Base-by-base conservation (phyloP, 1,284 basidiomycete species). In the Volvariella volvacea region DNA sequence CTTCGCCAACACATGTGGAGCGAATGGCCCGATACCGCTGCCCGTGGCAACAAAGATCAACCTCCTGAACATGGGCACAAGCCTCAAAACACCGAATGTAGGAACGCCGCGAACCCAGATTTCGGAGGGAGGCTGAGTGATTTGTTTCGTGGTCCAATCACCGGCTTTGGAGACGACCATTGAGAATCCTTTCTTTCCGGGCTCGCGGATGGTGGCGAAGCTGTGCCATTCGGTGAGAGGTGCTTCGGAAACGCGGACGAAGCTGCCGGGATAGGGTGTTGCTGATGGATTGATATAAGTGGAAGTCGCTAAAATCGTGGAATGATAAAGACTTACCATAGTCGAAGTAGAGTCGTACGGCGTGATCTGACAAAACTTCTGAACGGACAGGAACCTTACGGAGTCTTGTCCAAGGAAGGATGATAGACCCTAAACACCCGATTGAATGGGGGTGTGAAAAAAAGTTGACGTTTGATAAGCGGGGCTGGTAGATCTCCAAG, bases 151-250 rank as follows among this genome's bases (percentile, higher is more conserved):
- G 1, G 76, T 79, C 78, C 77, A 81, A 54, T 80, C 77, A 15
- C 78, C 77, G 20, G 77, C 77, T 41, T 63, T 67, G 17, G 74
- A 77, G 8, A 81, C 72, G 30, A 80, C 70, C 22, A 80, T 61
- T 2, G 76, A 79, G 53, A 71, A 81, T 0, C 77, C 78, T 30
- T 64, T 64, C 56, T 70, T 67, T 19, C 71, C 71, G 9, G 74
- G 74, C 41, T 71, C 70, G 2, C 71, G 63, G 25, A 78, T 65
- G 10, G 74, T 77, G 2, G 77, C 78, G 53, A 81, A 80, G 8
- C 72, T 71, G 48, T 80, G 78, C 78, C 78, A 81, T 58, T 81
- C 78, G 28, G 70, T 58, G 37, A 78, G 63, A 12, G 78, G 78
- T 46, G 62, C 65, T 21, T 71, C 66, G 2, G 77, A 76, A 47